Percentiles rank a stretch among this genome's conserved stretches.
These are phyloP conservation scores for Monosporascus cannonballus DNA, from an alignment of 2,329 filamentous ascomycete genomes.

Conservation along the genomic window DNA sequence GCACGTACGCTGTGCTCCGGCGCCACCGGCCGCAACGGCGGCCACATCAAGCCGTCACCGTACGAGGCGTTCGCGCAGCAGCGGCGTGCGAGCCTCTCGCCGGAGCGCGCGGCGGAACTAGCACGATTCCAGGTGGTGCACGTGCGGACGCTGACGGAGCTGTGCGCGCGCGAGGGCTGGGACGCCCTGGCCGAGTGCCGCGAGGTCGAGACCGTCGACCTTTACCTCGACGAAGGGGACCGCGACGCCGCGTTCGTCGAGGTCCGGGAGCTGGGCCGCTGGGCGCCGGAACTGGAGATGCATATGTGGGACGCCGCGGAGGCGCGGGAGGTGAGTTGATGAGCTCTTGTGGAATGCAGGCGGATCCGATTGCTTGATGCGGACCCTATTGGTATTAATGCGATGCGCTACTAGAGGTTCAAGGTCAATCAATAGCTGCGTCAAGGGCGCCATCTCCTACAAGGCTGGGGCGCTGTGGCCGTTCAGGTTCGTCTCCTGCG, in stretches of 20 bases:
- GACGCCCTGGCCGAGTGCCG: constrained; percentile 32
- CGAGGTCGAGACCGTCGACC: constrained; percentile 40
- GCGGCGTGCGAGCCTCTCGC: constrained; percentile 20
- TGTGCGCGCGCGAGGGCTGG: constrained; percentile 29
- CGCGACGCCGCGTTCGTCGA: constrained; percentile 26
- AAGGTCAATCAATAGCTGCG: constrained; percentile 24
- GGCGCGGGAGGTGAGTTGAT: constrained; percentile 23
- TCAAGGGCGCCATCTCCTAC: constrained; percentile 38
- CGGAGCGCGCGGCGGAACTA: constrained; percentile 32
- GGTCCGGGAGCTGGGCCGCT: constrained; percentile 27
- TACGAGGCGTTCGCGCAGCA: constrained; percentile 35
- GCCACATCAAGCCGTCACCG: constrained; percentile 41
- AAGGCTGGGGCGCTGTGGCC: constrained; percentile 44
- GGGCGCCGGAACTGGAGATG: constrained; percentile 35
- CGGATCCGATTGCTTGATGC: too few species aligned
- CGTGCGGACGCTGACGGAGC: constrained; percentile 30
- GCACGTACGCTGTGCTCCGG: constrained; percentile 43
- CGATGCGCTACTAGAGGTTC: constrained; percentile 24
- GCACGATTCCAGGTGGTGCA: constrained; percentile 39
- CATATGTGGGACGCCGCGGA: constrained; percentile 27
- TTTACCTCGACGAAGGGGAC: constrained; percentile 33
- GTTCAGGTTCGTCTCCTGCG: constrained; percentile 40
- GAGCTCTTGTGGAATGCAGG: constrained; percentile 1
- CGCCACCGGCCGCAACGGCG: constrained; percentile 49
- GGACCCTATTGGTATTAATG: not conserved